phyloP scores from a whole-genome alignment of 1,284 basidiomycete species.

The Ceratobasidium theobromae region DNA sequence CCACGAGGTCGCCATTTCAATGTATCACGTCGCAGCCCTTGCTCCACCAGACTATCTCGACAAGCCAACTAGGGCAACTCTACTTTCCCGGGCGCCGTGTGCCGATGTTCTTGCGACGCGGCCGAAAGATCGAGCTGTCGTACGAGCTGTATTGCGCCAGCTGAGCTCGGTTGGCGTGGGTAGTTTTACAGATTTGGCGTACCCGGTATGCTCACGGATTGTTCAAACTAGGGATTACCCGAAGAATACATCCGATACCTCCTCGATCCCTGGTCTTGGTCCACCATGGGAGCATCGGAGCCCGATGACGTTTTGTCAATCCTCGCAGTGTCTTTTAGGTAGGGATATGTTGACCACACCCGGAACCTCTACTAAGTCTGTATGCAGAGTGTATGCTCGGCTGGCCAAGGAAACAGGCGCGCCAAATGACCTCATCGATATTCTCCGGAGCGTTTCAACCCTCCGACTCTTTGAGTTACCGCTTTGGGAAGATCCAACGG shows the following conservation, averaged over 20 bases:
- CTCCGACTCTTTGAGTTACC: constrained; percentile 8
- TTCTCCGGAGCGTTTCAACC: background rate
- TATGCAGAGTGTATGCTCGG: constrained; percentile 23
- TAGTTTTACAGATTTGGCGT: background rate
- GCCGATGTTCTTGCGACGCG: constrained; percentile 24
- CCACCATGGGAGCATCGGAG: background rate
- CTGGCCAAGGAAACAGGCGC: constrained; percentile 15
- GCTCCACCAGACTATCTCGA: constrained; percentile 27
- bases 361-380: background rate
- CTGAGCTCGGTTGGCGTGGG: background rate
- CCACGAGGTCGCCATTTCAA: constrained; percentile 24
- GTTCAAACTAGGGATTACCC: constrained; percentile 9
- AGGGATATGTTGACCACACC: background rate
- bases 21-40: constrained; percentile 17
- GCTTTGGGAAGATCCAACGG: background rate
- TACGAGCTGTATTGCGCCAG: constrained; percentile 27
- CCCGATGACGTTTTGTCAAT: background rate
- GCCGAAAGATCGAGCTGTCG: background rate
- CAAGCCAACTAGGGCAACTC: background rate
- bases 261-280: constrained; percentile 5
- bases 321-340: constrained; percentile 24
- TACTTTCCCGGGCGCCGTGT: constrained; percentile 20
- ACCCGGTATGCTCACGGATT: background rate
- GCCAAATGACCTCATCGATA: background rate
- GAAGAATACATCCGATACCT: constrained; percentile 28